Conservation (phyloP, 192 early-diverging fungal species). For the Chytriomyces hyalinus region DNA sequence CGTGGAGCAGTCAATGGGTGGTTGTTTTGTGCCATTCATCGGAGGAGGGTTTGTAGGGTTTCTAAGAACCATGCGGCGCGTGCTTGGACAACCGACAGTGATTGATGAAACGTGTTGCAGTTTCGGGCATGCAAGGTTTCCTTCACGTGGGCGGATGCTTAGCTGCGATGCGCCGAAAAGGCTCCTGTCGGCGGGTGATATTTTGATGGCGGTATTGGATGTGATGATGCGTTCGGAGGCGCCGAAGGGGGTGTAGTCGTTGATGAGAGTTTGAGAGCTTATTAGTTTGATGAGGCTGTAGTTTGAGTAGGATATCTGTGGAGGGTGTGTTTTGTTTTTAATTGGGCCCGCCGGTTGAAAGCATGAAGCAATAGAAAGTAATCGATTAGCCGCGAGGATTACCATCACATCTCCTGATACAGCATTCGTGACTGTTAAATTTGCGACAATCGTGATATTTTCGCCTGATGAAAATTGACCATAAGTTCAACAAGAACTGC, state of each 20-base stretch:
- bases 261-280: neutral
- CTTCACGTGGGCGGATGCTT: conserved; percentile 3
- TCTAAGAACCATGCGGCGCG: neutral
- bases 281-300: conserved; percentile 14
- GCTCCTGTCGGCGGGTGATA: neutral
- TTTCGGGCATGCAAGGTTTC: conserved; percentile 17
- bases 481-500: neutral
- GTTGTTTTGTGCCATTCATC: neutral
- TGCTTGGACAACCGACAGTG: conserved; percentile 16
- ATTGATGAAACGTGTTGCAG: neutral
- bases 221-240: neutral
- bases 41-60: neutral
- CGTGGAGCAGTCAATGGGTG: conserved; percentile 2
- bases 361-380: neutral
- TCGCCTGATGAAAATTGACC: neutral
- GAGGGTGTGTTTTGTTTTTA: neutral
- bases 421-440: neutral
- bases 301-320: conserved; percentile 21
- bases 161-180: conserved; percentile 2
- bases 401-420: neutral
- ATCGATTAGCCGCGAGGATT: neutral
- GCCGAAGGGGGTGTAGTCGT: neutral
- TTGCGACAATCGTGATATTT: neutral
- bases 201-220: neutral
- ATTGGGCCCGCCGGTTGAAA: too few relatives aligned